Conservation (phyloP, 2,329 filamentous ascomycete species). For the Colletotrichum lentis region DNA sequence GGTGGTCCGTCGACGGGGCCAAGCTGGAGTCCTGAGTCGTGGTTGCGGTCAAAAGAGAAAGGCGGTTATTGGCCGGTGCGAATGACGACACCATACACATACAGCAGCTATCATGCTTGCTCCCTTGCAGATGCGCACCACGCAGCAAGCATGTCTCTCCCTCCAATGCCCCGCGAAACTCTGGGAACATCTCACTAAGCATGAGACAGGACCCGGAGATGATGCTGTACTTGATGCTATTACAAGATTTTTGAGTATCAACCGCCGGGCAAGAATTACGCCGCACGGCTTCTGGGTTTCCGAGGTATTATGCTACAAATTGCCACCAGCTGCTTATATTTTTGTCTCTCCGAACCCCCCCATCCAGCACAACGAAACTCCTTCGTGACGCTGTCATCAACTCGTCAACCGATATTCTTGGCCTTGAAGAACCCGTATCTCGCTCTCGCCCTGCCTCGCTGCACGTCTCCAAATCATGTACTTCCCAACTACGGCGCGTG, state of each 20-base stretch:
- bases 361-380: neutral
- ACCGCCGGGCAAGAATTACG: neutral
- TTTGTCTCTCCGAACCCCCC: too few relatives aligned
- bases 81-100: conserved; percentile 24
- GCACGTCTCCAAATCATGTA: neutral
- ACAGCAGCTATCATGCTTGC: too few relatives aligned
- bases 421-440: too few relatives aligned
- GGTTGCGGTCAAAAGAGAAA: neutral
- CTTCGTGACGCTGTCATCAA: conserved; percentile 7
- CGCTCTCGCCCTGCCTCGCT: neutral
- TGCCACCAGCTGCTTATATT: neutral
- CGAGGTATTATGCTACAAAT: conserved; percentile 29
- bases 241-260: conserved; percentile 21
- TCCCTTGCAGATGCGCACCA: neutral
- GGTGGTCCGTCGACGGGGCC: too few relatives aligned
- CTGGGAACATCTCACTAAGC: neutral
- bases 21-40: neutral
- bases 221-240: conserved; percentile 10
- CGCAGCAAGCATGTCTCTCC: neutral
- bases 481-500: neutral
- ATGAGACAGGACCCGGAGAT: too few relatives aligned
- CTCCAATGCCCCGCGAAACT: too few relatives aligned
- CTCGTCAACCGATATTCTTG: neutral
- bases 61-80: conserved; percentile 5
- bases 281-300: conserved; percentile 1